A percentile compares a stretch with the other conserved stretches of the same genome.
These are phyloP conservation scores for Hyparrhenia diplandra DNA, from an alignment of 176 grass and related monocot genomes.

Conservation along the genomic window DNA sequence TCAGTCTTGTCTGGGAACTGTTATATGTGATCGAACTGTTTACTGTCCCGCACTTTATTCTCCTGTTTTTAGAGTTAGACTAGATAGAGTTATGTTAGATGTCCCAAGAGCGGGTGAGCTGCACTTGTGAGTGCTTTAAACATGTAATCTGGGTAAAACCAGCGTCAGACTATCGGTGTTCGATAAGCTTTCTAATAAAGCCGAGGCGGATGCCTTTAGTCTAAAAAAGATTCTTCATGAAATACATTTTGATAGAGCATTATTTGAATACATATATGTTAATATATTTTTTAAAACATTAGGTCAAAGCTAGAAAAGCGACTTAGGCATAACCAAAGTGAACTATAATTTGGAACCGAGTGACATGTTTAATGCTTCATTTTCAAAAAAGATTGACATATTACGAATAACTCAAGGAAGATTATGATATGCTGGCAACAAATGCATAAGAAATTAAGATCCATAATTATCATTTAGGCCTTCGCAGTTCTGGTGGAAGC, in stretches of 20 bases:
- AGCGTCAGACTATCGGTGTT: too few species aligned
- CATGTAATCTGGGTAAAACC: too few species aligned
- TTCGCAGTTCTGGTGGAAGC: constrained; percentile 47
- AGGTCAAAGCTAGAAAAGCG: not conserved
- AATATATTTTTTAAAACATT: not conserved
- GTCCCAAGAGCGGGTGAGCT: too few species aligned
- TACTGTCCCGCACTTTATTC: too few species aligned
- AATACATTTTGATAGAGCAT: not conserved
- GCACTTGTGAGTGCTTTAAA: too few species aligned
- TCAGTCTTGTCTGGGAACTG: too few species aligned
- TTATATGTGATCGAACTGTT: too few species aligned
- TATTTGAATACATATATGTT: not conserved
- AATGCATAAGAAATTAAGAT: constrained; percentile 18
- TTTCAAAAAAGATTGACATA: not conserved
- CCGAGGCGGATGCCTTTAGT: too few species aligned
- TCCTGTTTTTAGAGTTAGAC: too few species aligned
- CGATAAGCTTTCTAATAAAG: too few species aligned
- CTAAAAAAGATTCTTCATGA: not conserved
- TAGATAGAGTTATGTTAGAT: too few species aligned
- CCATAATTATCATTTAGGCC: constrained; percentile 18
- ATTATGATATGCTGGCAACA: not conserved
- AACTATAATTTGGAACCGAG: not conserved
- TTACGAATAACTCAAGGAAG: not conserved
- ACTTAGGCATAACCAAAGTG: not conserved
- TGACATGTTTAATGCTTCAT: not conserved